Conservation (phyloP, 192 early-diverging fungal genomes). For the Radiomyces spectabilis region DNA sequence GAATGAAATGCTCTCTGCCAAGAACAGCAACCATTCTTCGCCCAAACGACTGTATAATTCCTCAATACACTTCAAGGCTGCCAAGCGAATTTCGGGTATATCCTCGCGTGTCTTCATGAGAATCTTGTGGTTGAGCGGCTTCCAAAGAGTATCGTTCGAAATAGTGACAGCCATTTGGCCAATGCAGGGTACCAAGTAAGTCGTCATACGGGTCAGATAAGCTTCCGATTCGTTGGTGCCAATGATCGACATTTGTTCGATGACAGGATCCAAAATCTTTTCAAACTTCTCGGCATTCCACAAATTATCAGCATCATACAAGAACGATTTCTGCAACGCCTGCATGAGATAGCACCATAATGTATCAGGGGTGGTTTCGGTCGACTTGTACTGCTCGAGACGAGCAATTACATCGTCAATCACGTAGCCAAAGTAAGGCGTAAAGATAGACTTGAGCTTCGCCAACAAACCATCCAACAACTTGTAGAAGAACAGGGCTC, state of each 20-base stretch:
- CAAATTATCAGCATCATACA: conserved; percentile 61
- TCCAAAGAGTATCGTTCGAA: conserved; percentile 78
- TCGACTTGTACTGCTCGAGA: conserved; percentile 41
- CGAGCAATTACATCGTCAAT: conserved; percentile 58
- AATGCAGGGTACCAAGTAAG: conserved; percentile 65
- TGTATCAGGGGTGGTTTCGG: conserved; percentile 36
- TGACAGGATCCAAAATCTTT: conserved; percentile 63
- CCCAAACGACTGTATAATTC: conserved; percentile 82
- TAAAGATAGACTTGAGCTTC: conserved; percentile 55
- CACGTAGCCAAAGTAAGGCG: conserved; percentile 74
- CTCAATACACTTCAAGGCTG: conserved; percentile 60
- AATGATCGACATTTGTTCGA: conserved; percentile 67
- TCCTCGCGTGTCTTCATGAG: conserved; percentile 75
- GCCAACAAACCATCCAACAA: conserved; percentile 33
- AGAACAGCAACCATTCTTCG: conserved; percentile 87
- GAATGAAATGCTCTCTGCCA: conserved; percentile 93
- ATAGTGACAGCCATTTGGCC: conserved; percentile 75
- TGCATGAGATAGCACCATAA: conserved; percentile 71
- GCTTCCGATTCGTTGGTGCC: conserved; percentile 21
- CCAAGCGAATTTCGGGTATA: conserved; percentile 58
- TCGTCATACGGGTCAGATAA: conserved; percentile 49
- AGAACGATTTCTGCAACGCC: conserved; percentile 57
- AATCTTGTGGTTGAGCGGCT: conserved; percentile 76
- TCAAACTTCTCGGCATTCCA: conserved; percentile 71
- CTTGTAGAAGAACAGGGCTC: conserved; percentile 36